Base-by-base conservation (phyloP, 163 green algal species). In the Scenedesmus sp. region DNA sequence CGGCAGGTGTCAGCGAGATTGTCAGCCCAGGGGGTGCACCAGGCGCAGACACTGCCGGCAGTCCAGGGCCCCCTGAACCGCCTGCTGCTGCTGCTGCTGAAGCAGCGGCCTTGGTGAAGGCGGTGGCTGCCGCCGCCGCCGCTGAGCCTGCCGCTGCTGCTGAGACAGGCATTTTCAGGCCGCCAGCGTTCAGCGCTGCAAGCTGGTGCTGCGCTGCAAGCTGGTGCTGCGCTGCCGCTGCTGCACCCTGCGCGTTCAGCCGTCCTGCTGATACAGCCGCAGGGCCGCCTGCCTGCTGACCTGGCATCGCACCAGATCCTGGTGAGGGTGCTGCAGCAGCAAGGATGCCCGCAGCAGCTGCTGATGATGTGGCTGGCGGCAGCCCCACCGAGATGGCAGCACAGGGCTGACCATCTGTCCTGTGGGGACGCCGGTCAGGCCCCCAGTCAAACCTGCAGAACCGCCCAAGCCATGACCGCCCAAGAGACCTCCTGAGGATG, bases 81-180 rank as follows among this genome's bases (percentile, higher is more conserved):
- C 46, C 6, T 65, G 51, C 49, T 68, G 53, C 33, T 86, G 81
- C 49, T 56, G 49, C 6, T 65, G 51, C 49, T 68, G 53, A 15
- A 73, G 81, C 81, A 86, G 81, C 81, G 44, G 81, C n/a, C 43
- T 72, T 72, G 6, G 20, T 22, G 33, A 72, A 72, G 3, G 80
- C 80, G 59, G 2, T 72, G 1, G 59, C 30, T 35, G 80, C 61
- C 35, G 85, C 85, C 56, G 85, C 85, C 49, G 68, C 85, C 73
- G 68, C 85, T 35, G 24, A 26, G 76, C 26, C 49, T 65, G 68
- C 26, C 46, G 81, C 51, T 44, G n/a, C 85, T 56, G 70, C 70
- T 81, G 42, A 43, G 20, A 44, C 59, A 30, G 59, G 59, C 22
- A 72, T 20, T 22, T 72, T 72, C 59, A 72, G 33, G 20, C 59